Evolutionary conservation across 805 yeast genomes (phyloP).

Genomic region (Lipomyces oligophaga): DNA sequence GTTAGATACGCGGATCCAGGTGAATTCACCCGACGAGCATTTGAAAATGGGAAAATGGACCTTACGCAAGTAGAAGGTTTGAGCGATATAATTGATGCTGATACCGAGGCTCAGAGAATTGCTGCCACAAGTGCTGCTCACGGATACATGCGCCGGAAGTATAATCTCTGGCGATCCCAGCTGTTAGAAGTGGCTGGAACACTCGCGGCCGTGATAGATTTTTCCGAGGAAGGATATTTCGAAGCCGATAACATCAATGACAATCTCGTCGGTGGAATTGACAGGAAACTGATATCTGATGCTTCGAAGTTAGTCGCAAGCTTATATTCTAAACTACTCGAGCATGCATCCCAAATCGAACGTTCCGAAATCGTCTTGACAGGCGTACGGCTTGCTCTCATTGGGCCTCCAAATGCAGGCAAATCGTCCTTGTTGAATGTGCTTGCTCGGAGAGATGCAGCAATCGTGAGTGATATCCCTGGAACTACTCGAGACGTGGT

Average conservation of each 20-base stretch:
- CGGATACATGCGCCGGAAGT: slow-evolving; percentile 58
- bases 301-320: slow-evolving; percentile 46
- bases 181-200: slow-evolving; percentile 67
- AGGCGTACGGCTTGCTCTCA: slow-evolving; percentile 68
- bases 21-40: slow-evolving; percentile 85
- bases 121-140: slow-evolving; percentile 70
- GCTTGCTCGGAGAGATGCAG: slow-evolving; percentile 75
- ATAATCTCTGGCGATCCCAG: slow-evolving; percentile 61
- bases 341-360: slow-evolving; percentile 45
- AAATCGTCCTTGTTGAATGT: slow-evolving; percentile 80
- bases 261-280: neutral
- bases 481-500: slow-evolving; percentile 93
- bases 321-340: slow-evolving; percentile 46
- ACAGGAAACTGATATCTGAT: slow-evolving; percentile 41
- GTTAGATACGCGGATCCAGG: slow-evolving; percentile 87
- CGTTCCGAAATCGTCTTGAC: slow-evolving; percentile 59
- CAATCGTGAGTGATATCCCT: slow-evolving; percentile 85
- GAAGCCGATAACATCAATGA: slow-evolving; percentile 36
- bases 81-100: slow-evolving; percentile 84
- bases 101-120: slow-evolving; percentile 80
- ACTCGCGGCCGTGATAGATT: slow-evolving; percentile 85
- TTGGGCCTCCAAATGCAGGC: slow-evolving; percentile 97
- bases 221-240: slow-evolving; percentile 88
- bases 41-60: slow-evolving; percentile 77
- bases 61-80: slow-evolving; percentile 89